Evolutionary conservation across 2,329 filamentous ascomycete genomes (phyloP), one percentile per base, ranked within the genome.

Genomic region (Fusarium clavum): DNA sequence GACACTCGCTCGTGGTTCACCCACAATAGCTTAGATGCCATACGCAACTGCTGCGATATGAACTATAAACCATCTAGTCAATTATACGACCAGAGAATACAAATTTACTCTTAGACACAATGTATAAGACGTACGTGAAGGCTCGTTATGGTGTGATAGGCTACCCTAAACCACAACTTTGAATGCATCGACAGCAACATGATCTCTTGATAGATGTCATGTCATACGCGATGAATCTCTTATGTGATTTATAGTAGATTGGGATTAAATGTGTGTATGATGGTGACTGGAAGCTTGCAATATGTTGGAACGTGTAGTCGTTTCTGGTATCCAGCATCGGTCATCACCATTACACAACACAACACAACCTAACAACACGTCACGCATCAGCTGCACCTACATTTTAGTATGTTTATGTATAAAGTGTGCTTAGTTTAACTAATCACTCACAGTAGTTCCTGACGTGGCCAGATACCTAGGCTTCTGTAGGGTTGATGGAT

Each of bases 131-230:
- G 10, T 10, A 24, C 18, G 16, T 44, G 13, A 18, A 30, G 22
- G 16, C 24, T 20, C 13, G 34, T 24, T 13, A 14, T 38, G 14
- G 18, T 44, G 25, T 34, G 4, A 16, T 20, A 6, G n/a, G 13
- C 54, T 65, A 65, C 62, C 61, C 62, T 66, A 22, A 24, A 61
- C 22, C 38, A 29, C 18, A 13, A 24, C 29, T 20, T 51, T 14
- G 29, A 22, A 18, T 12, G 30, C 4, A 25, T 9, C 18, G 16
- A 24, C n/a, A 44, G 4, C 10, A 29, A 27, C 27, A 6, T 7
- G 11, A 6, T 22, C 34, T 18, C 18, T 14, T 11, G 10, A 22
- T 18, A 29, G 24, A 20, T 16, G 3, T 11, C n/a, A 41, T 41
- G 11, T 18, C 5, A 24, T 27, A 20, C 9, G 5, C 3, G 20